These are phyloP conservation scores for Rhizopogon rudus DNA, from an alignment of 768 basidiomycete genomes.

Conservation along the genomic window DNA sequence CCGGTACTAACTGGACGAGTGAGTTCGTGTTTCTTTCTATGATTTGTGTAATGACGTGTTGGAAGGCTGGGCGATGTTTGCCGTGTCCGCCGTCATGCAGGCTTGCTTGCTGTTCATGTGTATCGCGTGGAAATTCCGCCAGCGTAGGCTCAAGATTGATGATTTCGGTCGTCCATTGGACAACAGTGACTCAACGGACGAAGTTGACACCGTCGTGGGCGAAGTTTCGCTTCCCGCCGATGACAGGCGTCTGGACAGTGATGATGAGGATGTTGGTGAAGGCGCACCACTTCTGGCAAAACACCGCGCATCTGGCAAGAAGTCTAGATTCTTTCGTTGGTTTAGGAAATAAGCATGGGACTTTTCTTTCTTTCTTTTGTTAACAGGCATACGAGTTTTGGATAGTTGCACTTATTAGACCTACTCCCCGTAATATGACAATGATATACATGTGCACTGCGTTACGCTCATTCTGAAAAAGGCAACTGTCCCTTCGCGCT, in stretches of 20 bases:
- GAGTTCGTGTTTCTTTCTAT: conserved; percentile 15
- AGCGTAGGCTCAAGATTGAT: conserved; percentile 69
- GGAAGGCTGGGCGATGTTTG: conserved; percentile 76
- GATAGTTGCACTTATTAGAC: neutral
- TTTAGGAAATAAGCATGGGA: neutral
- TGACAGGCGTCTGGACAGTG: neutral
- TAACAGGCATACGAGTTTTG: neutral
- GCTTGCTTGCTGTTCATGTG: conserved; percentile 81
- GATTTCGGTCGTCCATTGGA: conserved; percentile 74
- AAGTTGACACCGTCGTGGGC: neutral
- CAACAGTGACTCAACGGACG: neutral
- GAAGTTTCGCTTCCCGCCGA: neutral
- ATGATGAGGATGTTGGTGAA: neutral
- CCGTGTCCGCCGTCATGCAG: conserved; percentile 83
- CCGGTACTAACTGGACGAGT: conserved; percentile 87
- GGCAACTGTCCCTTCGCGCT: neutral
- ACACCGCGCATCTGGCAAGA: neutral
- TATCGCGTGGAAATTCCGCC: conserved; percentile 77
- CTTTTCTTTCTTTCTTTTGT: neutral
- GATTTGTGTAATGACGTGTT: neutral
- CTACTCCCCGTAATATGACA: neutral
- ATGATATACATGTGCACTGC: neutral
- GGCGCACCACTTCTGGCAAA: neutral
- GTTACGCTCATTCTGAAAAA: neutral
- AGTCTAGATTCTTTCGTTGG: neutral